A percentile compares a stretch with the other conserved stretches of the same genome.
phyloP scores from a whole-genome alignment of 805 yeast species.

The Cyberlindnera sargentensis region DNA sequence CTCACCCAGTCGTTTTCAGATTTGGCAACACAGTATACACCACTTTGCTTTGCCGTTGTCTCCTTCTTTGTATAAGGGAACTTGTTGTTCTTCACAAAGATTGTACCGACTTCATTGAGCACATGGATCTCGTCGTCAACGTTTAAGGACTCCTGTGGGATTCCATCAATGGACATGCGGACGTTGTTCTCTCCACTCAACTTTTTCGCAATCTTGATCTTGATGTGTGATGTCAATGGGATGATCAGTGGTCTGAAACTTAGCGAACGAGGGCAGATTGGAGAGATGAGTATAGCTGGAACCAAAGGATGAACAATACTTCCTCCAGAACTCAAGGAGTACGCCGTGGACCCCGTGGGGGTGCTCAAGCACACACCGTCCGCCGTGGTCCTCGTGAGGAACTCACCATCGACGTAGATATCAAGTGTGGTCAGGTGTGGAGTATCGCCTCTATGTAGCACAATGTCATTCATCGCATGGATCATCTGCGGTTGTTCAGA shows the following conservation, averaged over 20 bases:
- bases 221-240: slow-evolving; percentile 72
- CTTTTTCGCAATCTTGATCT: slow-evolving; percentile 46
- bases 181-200: slow-evolving; percentile 36
- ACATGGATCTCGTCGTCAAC: slow-evolving; percentile 80
- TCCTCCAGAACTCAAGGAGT: slow-evolving; percentile 85
- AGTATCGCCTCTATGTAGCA: slow-evolving; percentile 78
- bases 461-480: slow-evolving; percentile 91
- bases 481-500: slow-evolving; percentile 27
- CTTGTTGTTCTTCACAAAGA: slow-evolving; percentile 43
- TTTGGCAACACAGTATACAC: slow-evolving; percentile 84
- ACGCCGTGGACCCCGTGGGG: slow-evolving; percentile 95
- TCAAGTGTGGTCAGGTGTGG: slow-evolving; percentile 83
- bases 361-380: slow-evolving; percentile 84
- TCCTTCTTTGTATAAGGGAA: slow-evolving; percentile 31
- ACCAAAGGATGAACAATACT: slow-evolving; percentile 88
- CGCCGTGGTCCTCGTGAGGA: slow-evolving; percentile 82
- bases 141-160: slow-evolving; percentile 57
- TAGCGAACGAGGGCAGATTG: slow-evolving; percentile 85
- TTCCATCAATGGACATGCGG: slow-evolving; percentile 78
- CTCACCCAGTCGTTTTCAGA: slow-evolving; percentile 86
- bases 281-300: slow-evolving; percentile 74
- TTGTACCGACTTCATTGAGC: slow-evolving; percentile 57
- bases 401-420: slow-evolving; percentile 77
- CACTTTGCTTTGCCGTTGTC: slow-evolving; percentile 30
- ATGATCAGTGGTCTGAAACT: slow-evolving; percentile 85